Conservation (phyloP, 1,284 basidiomycete genomes). For the Ganoderma lucidum region DNA sequence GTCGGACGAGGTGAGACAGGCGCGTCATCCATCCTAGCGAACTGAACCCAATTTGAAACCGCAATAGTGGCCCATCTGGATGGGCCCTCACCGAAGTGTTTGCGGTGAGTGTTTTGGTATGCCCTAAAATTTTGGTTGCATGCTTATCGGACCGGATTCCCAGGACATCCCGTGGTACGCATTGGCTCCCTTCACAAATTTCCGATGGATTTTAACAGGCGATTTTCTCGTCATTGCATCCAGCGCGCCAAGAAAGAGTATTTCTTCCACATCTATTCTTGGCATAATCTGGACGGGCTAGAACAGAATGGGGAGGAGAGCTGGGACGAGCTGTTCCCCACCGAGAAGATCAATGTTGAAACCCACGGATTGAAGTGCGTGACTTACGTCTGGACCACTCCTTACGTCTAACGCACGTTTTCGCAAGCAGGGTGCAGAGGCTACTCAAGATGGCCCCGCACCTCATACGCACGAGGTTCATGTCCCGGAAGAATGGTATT, state of each 20-base stretch:
- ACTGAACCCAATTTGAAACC: not conserved
- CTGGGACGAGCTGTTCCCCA: constrained; percentile 35
- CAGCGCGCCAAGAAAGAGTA: constrained; percentile 35
- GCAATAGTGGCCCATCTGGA: constrained; percentile 36
- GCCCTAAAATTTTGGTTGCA: not conserved
- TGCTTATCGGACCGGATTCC: constrained; percentile 12
- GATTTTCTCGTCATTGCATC: not conserved
- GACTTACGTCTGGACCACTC: not conserved
- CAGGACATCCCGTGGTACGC: constrained; percentile 40
- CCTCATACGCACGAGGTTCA: constrained; percentile 40
- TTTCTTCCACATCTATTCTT: constrained; percentile 35
- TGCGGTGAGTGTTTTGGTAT: constrained; percentile 30
- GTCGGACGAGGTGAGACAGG: constrained; percentile 31
- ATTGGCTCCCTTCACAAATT: not conserved
- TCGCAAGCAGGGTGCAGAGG: constrained; percentile 49
- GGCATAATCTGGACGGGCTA: constrained; percentile 27
- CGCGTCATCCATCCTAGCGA: not conserved
- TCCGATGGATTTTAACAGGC: not conserved
- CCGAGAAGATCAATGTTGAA: constrained; percentile 25
- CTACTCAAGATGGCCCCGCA: constrained; percentile 50
- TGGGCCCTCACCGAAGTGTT: constrained; percentile 35
- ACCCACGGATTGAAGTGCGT: constrained; percentile 30
- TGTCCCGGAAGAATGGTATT: constrained; percentile 46
- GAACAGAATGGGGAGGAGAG: constrained; percentile 31
- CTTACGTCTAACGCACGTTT: not conserved